Evolutionary conservation across 2,329 filamentous ascomycete genomes (phyloP).

Genomic region (Pseudogymnoascus sp.): DNA sequence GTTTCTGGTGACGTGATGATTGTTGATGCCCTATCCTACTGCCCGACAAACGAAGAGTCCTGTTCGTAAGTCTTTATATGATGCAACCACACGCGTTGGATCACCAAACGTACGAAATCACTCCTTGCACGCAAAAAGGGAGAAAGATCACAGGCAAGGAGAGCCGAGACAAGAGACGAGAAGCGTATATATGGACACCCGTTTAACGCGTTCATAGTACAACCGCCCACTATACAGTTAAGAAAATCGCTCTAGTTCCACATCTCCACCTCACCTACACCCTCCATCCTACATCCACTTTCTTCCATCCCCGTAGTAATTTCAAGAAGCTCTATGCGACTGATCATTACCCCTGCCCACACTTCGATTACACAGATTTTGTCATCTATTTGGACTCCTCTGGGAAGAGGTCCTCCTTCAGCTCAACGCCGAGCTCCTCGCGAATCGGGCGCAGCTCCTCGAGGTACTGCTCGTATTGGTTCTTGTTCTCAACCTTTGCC

Average conservation of each 20-base stretch:
- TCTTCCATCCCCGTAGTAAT: neutral
- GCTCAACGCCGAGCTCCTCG: constrained; percentile 83
- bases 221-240: constrained; percentile 8
- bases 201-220: constrained; percentile 10
- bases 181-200: constrained; percentile 9
- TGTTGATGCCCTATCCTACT: neutral
- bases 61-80: neutral
- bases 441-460: constrained; percentile 86
- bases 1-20: neutral
- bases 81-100: neutral
- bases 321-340: constrained; percentile 12
- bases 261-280: constrained; percentile 6
- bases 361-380: constrained; percentile 12
- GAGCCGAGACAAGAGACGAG: neutral
- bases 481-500: constrained; percentile 98
- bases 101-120: neutral
- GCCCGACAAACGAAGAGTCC: neutral
- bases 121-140: neutral
- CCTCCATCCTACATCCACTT: neutral
- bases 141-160: neutral
- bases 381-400: constrained; percentile 40
- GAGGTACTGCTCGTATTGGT: constrained; percentile 95
- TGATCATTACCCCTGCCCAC: neutral
- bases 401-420: constrained; percentile 92
- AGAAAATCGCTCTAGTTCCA: constrained; percentile 12